phyloP scores from a whole-genome alignment of 495 filamentous ascomycete species.

The Neurospora sublineolata region DNA sequence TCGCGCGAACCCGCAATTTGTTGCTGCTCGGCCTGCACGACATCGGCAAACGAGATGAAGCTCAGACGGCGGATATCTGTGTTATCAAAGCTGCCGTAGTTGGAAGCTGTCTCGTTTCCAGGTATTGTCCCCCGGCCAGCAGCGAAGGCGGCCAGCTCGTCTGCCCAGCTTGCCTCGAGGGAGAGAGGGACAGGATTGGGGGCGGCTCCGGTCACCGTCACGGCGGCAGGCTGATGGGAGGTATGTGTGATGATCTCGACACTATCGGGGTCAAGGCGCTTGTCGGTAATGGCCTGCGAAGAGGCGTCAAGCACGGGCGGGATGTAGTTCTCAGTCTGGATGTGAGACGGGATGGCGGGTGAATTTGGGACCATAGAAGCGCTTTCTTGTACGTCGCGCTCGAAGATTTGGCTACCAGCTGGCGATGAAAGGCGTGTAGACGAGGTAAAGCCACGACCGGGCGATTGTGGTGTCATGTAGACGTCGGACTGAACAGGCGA shows the following conservation, averaged over 20 bases:
- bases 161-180: conserved; percentile 34
- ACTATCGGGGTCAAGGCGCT: conserved; percentile 59
- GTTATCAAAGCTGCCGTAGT: conserved; percentile 61
- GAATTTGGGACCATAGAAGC: conserved; percentile 49
- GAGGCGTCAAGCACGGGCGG: conserved; percentile 82
- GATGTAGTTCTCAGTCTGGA: conserved; percentile 85
- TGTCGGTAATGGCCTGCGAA: conserved; percentile 77
- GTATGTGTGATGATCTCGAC: conserved; percentile 83
- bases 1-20: conserved; percentile 40
- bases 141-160: conserved; percentile 44
- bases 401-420: conserved; percentile 77
- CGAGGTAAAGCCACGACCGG: conserved; percentile 41
- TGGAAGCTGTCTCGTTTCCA: conserved; percentile 46
- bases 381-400: conserved; percentile 82
- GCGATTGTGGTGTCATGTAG: conserved; percentile 37
- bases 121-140: conserved; percentile 20
- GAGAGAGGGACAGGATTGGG: conserved; percentile 10
- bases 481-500: conserved; percentile 34
- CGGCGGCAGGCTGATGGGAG: conserved; percentile 65
- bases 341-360: conserved; percentile 74
- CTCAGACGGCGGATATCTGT: conserved; percentile 70
- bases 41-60: conserved; percentile 91
- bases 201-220: conserved; percentile 43
- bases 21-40: conserved; percentile 79
- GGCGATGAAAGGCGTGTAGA: conserved; percentile 54